Evolutionary conservation across 768 basidiomycete genomes (phyloP), one percentile per base, ranked within the genome.

Genomic region (Hortiboletus campestris): DNA sequence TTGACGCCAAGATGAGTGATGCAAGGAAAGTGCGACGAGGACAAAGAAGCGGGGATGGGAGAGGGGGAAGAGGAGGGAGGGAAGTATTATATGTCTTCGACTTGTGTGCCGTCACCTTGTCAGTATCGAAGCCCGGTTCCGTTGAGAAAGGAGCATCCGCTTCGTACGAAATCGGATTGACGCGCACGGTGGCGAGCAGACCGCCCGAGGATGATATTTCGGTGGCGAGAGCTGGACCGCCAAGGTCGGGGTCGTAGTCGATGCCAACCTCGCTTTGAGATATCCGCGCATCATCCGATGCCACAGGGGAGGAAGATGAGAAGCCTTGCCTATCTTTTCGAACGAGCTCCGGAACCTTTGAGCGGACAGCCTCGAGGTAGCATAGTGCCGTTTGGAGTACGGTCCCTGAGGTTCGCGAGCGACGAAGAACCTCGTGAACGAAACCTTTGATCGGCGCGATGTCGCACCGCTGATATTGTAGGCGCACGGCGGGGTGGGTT

Each of bases 1-100:
- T 98, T 16, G 89, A 88, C 0, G 94, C 95, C 49, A 93, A 78
- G 53, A 98, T 92, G 40, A 98, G 76, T 0, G 91, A 85, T 0
- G 92, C 92, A 10, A 97, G 78, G 72, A 98, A 97, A 0, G 92
- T 84, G 25, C 94, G 82, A 28, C 94, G 84, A 2, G 94, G 92
- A 65, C 94, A 96, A 40, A 92, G 79, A 28, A 97, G 80, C 0
- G 91, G 89, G 0, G 87, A 91, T 0, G 88, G 88, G n/a, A 88
- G 80, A 7, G 68, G 68, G 4, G 78, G 74, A 20, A 73, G 68
- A 66, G 76, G 53, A 56, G 74, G 31, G 56, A 73, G 59, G 61
- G 65, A 34, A 57, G 55, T 7, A 53, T 67, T 25, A 0, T 51
- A 59, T 5, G 55, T 52, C 35, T 53, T 60, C 3, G 61, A 59